phyloP scores from a whole-genome alignment of 2,329 filamentous ascomycete species.

The Apiospora kogelbergensis region DNA sequence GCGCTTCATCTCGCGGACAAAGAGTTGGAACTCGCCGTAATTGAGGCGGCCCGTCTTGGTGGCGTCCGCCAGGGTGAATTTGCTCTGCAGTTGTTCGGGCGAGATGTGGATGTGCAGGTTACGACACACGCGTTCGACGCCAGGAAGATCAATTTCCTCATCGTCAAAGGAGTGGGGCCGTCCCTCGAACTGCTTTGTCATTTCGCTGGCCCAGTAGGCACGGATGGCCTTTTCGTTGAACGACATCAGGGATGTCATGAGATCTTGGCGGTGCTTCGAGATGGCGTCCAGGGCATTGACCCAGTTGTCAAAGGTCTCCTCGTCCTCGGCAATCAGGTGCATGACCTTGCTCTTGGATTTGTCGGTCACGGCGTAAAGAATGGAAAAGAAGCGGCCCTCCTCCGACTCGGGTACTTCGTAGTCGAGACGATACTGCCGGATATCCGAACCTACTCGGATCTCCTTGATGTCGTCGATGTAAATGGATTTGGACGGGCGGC shows the following conservation, averaged over 20 bases:
- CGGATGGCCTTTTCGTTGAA: constrained; percentile 81
- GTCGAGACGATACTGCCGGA: constrained; percentile 86
- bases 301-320: constrained; percentile 75
- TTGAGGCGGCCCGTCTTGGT: constrained; percentile 65
- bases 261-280: constrained; percentile 80
- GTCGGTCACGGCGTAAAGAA: constrained; percentile 79
- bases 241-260: constrained; percentile 86
- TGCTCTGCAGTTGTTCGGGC: constrained; percentile 67
- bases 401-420: constrained; percentile 67
- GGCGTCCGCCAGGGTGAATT: constrained; percentile 74
- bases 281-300: constrained; percentile 81
- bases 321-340: constrained; percentile 79
- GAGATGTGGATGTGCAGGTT: constrained; percentile 91
- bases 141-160: constrained; percentile 73
- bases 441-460: constrained; percentile 79
- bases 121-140: constrained; percentile 81
- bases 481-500: constrained; percentile 76
- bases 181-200: constrained; percentile 65
- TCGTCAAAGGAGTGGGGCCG: constrained; percentile 52
- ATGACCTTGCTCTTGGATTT: constrained; percentile 82
- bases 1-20: constrained; percentile 80
- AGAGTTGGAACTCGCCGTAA: constrained; percentile 79
- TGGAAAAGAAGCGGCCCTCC: constrained; percentile 80
- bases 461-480: constrained; percentile 96
- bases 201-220: constrained; percentile 83